Conservation (phyloP, 2,329 filamentous ascomycete species). For the Akanthomyces dipterigenus region DNA sequence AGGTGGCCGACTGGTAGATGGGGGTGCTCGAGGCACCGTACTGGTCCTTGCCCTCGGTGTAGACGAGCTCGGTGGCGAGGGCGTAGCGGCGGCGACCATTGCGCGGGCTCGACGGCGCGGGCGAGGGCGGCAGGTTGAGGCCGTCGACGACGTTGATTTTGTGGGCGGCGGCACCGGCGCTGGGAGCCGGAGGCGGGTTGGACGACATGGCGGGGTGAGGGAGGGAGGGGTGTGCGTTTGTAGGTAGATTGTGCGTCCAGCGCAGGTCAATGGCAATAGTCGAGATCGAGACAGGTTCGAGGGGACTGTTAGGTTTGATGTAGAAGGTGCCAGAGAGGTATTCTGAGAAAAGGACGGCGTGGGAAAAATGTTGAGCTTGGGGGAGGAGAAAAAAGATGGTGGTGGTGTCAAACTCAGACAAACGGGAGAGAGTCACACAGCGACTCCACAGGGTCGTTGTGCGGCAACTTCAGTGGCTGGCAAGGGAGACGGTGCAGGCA, state of each 20-base stretch:
- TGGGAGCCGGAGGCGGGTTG: slow-evolving; percentile 15
- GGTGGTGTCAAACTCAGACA: neutral
- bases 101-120: slow-evolving; percentile 83
- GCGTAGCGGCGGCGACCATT: slow-evolving; percentile 79
- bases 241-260: slow-evolving; percentile 4
- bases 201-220: slow-evolving; percentile 3
- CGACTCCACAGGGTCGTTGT: neutral
- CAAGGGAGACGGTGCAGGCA: no score
- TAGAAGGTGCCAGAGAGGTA: neutral
- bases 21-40: slow-evolving; percentile 95
- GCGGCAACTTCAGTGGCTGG: neutral
- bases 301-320: neutral
- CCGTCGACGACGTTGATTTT: slow-evolving; percentile 71
- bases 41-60: slow-evolving; percentile 92
- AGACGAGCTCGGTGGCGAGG: slow-evolving; percentile 91
- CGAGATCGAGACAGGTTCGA: neutral
- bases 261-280: neutral
- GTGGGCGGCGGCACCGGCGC: slow-evolving; percentile 28
- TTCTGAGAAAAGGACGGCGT: neutral
- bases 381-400: neutral
- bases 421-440: neutral
- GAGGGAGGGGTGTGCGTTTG: neutral
- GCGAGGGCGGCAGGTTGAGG: slow-evolving; percentile 81
- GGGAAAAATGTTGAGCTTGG: neutral
- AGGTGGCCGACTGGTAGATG: slow-evolving; percentile 97